Evolutionary conservation across 331 rosid genomes (phyloP).

Genomic region (Quercus tomentella): DNA sequence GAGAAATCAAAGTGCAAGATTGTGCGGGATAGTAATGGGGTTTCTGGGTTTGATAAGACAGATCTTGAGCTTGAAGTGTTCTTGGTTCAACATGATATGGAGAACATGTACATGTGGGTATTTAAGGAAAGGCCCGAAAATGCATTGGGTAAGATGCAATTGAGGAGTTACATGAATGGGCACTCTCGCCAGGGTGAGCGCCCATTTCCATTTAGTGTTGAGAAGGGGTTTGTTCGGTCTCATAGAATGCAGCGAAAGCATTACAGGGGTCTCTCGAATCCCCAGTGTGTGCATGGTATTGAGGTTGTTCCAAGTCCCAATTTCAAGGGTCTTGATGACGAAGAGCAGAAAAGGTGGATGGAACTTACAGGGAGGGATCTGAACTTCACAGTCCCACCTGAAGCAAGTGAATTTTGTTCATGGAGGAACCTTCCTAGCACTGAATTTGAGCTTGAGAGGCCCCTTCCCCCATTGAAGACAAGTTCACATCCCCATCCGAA

Average conservation of each 20-base stretch:
- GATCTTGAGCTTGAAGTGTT: conserved; percentile 34
- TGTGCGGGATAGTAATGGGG: conserved; percentile 22
- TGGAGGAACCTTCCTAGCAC: conserved; percentile 37
- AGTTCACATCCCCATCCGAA: conserved; percentile 16
- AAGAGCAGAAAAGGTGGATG: conserved; percentile 33
- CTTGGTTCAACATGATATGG: conserved; percentile 36
- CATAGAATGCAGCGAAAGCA: conserved; percentile 37
- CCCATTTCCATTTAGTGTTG: conserved; percentile 30
- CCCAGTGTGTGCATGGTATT: conserved; percentile 35
- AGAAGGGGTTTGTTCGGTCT: conserved; percentile 35
- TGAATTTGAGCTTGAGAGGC: conserved; percentile 32
- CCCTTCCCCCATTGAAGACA: conserved; percentile 22
- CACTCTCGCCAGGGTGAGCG: conserved; percentile 35
- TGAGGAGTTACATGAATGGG: conserved; percentile 38
- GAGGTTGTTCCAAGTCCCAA: conserved; percentile 23
- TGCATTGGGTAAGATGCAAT: conserved; percentile 38
- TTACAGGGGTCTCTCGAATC: conserved; percentile 33
- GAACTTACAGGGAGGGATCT: conserved; percentile 36
- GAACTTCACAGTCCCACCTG: conserved; percentile 27
- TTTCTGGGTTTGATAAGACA: conserved; percentile 32
- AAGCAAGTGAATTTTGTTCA: conserved; percentile 28
- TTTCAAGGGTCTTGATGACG: conserved; percentile 27
- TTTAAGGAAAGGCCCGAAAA: conserved; percentile 38
- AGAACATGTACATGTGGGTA: conserved; percentile 40
- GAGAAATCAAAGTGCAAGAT: conserved; percentile 29